Conservation (phyloP, 768 basidiomycete species). For the Trametes elegans region DNA sequence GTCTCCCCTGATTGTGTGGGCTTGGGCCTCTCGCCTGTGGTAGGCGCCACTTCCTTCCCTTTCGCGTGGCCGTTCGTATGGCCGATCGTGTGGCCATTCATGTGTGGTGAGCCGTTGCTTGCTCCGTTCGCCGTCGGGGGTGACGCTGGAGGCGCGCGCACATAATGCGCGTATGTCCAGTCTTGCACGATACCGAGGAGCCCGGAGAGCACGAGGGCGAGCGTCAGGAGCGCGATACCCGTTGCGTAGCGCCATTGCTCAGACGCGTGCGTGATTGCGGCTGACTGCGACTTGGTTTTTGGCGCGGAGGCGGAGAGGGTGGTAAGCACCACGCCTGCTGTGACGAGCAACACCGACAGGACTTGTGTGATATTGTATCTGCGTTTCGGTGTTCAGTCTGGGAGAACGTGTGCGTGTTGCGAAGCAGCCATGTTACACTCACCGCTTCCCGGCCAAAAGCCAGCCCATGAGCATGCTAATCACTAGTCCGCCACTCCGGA, state of each 20-base stretch:
- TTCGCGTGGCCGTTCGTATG: background rate
- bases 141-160: slow-evolving; percentile 20
- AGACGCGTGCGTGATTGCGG: background rate
- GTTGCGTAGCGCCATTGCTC: slow-evolving; percentile 49
- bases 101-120: background rate
- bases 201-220: slow-evolving; percentile 79
- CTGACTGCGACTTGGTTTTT: slow-evolving; percentile 2
- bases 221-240: slow-evolving; percentile 70
- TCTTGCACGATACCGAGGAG: slow-evolving; percentile 86
- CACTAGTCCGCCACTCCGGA: slow-evolving; percentile 84
- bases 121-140: slow-evolving; percentile 13
- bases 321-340: slow-evolving; percentile 72
- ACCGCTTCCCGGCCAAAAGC: slow-evolving; percentile 63
- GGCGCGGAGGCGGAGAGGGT: slow-evolving; percentile 71
- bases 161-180: slow-evolving; percentile 59
- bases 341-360: slow-evolving; percentile 76
- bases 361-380: slow-evolving; percentile 69
- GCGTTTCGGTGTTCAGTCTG: too few species aligned
- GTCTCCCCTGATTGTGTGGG: background rate
- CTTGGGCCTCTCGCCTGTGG: background rate
- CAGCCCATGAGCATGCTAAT: slow-evolving; percentile 82
- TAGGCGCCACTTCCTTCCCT: background rate
- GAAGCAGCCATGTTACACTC: too few species aligned
- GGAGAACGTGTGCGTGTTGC: too few species aligned
- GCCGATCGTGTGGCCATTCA: background rate